These are phyloP conservation scores for Saprolegnia parasitica DNA, from an alignment of 352 stramenopile species.

Conservation along the genomic window DNA sequence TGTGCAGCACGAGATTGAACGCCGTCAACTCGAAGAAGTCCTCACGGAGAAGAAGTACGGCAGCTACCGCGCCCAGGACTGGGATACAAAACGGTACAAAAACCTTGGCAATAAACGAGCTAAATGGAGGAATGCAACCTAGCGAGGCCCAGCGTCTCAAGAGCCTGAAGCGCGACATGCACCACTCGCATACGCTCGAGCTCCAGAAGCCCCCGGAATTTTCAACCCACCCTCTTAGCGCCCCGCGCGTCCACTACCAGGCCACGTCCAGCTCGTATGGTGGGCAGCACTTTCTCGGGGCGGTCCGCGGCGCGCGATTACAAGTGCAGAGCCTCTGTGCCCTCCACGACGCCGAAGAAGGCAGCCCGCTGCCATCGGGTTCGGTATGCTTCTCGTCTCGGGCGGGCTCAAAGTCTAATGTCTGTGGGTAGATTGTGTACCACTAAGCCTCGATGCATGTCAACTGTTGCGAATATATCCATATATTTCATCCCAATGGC, in stretches of 20 bases:
- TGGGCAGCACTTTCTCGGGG: constrained; percentile 65
- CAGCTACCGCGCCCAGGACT: constrained; percentile 52
- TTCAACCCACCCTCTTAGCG: constrained; percentile 42
- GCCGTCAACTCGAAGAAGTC: constrained; percentile 52
- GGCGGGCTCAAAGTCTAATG: not conserved
- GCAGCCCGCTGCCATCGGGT: constrained; percentile 6
- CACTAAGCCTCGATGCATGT: not conserved
- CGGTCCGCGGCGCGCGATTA: constrained; percentile 62
- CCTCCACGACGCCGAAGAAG: constrained; percentile 56
- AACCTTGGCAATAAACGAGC: too few species aligned
- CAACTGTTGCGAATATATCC: too few species aligned
- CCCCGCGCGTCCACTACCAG: constrained; percentile 41
- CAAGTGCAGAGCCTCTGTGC: constrained; percentile 64
- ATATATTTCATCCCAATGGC: too few species aligned
- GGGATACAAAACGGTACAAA: constrained; percentile 48
- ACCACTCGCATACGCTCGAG: constrained; percentile 56
- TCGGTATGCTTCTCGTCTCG: not conserved
- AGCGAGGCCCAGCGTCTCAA: constrained; percentile 67
- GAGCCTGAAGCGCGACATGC: constrained; percentile 61
- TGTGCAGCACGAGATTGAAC: constrained; percentile 2
- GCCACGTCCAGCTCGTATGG: constrained; percentile 54
- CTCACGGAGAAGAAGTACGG: constrained; percentile 70
- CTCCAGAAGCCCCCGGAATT: constrained; percentile 58
- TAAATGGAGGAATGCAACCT: too few species aligned
- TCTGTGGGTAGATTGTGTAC: constrained; percentile 15